Evolutionary conservation across 1,139 yeast genomes (phyloP).

Genomic region (Candida pseudocylindracea): DNA sequence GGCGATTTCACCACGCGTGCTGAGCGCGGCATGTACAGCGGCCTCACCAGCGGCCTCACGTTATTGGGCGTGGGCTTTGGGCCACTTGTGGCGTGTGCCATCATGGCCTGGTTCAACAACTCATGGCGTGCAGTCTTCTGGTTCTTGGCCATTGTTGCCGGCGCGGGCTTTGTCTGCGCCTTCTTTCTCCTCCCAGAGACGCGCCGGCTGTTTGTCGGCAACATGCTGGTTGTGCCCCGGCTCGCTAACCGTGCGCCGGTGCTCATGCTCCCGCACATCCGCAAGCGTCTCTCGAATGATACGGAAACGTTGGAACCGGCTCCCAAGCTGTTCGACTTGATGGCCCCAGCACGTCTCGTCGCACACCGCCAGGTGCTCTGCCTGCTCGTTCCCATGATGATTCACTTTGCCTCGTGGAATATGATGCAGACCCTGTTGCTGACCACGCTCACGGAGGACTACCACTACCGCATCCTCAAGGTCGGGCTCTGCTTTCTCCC

Average conservation of each 20-base stretch:
- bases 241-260: constrained; percentile 8
- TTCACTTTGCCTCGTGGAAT: constrained; percentile 17
- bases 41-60: constrained; percentile 38
- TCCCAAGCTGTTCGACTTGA: constrained; percentile 7
- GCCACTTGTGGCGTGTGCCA: constrained; percentile 49
- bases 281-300: constrained; percentile 9
- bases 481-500: constrained; percentile 18
- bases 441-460: constrained; percentile 10
- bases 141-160: constrained; percentile 43
- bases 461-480: constrained; percentile 12
- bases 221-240: constrained; percentile 13
- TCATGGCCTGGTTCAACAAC: constrained; percentile 23
- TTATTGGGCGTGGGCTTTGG: constrained; percentile 58
- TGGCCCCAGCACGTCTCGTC: constrained; percentile 12
- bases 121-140: constrained; percentile 64
- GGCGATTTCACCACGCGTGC: constrained; percentile 42
- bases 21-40: constrained; percentile 45
- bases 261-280: constrained; percentile 8
- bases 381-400: constrained; percentile 11
- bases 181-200: constrained; percentile 46
- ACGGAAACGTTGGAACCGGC: constrained; percentile 6
- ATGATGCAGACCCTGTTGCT: constrained; percentile 13
- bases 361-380: constrained; percentile 7
- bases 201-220: constrained; percentile 39
- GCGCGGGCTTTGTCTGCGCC: constrained; percentile 13